Evolutionary conservation across 208 protist species (phyloP), one percentile per base, ranked within the genome.

Genomic region (Acanthamoeba divionensis): DNA sequence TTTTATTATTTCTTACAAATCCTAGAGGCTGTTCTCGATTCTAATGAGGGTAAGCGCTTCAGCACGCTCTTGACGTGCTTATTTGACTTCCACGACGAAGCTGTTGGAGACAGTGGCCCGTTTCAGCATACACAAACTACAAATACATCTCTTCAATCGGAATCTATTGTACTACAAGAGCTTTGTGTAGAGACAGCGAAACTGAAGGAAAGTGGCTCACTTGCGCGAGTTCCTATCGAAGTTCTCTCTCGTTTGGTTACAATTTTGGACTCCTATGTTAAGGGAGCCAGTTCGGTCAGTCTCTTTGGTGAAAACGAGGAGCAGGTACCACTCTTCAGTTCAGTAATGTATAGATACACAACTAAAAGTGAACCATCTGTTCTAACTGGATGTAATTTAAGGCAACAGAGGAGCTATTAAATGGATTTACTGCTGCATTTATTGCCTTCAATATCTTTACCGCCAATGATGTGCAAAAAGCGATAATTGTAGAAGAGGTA

Each of bases 181-280:
- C 54, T 88, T 6, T 88, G 79, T 52, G 55, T 60, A n/a, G 79
- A 88, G 69, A 88, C 79, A 21, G 79, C 79, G 6, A 88, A 88
- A 60, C 79, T 88, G 9, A 88, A 88, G 36, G 33, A 52, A 10
- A 88, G 54, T 36, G 55, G 36, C 1, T 54, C 55, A 12, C 79
- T 88, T 24, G n/a, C 79, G n/a, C 79, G 79, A 2, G 79, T 88
- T 6, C 54, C 79, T 1, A n/a, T 60, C 12, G 57, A 63, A n/a
- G n/a, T 33, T 12, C 55, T 88, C 12, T 69, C 79, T 33, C 79
- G 79, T 24, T 60, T 88, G 18, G 44, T 69, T 8, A 36, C 45
- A 1, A 83, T 83, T 21, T 21, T 83, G 73, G 73, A 83, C 41
- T 21, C 73, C 44, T 83, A 83, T 8, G 73, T 83, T 26, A 83